Percentiles rank a stretch among this genome's conserved stretches.
Evolutionary conservation across 2,329 filamentous ascomycete genomes (phyloP).

Genomic region (Westerdykella sp.): DNA sequence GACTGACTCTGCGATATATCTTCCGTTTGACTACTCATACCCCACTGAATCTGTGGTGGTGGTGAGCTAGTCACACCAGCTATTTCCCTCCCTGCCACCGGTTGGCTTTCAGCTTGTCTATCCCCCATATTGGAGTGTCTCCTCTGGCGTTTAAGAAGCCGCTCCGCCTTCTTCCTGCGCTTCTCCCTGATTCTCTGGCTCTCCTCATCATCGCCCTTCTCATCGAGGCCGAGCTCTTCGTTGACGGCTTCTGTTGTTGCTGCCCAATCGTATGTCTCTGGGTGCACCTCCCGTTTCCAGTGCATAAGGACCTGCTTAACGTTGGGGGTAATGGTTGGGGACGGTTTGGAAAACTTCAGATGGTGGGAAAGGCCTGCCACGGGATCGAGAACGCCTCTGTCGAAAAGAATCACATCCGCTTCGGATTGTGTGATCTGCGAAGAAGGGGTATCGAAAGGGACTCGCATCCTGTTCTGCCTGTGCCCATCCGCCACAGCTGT

Average conservation of each 20-base stretch:
- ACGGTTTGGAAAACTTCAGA: conserved; percentile 28
- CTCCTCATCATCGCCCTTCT: conserved; percentile 20
- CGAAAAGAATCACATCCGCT: no score
- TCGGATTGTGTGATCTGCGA: no score
- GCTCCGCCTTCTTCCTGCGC: conserved; percentile 35
- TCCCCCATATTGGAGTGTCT: conserved; percentile 30
- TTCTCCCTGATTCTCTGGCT: conserved; percentile 33
- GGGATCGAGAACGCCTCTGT: conserved; percentile 5
- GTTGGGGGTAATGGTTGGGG: conserved; percentile 21
- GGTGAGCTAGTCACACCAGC: neutral
- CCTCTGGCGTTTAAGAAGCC: conserved; percentile 36
- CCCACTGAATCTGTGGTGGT: neutral
- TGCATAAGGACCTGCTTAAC: conserved; percentile 37
- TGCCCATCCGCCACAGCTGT: neutral
- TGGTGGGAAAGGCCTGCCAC: conserved; percentile 33
- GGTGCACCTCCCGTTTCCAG: conserved; percentile 37
- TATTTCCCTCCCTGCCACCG: neutral
- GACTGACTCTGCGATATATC: conserved; percentile 10
- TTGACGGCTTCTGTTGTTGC: conserved; percentile 23
- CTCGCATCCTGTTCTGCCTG: neutral
- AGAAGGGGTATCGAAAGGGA: neutral
- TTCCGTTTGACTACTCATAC: conserved; percentile 21
- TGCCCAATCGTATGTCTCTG: conserved; percentile 38
- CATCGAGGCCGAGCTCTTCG: conserved; percentile 24
- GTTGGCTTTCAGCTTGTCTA: conserved; percentile 17